Percentiles rank a stretch among this genome's conserved stretches.
Evolutionary conservation across 179 eudicot genomes (phyloP).

Genomic region (Nepenthes alata): DNA sequence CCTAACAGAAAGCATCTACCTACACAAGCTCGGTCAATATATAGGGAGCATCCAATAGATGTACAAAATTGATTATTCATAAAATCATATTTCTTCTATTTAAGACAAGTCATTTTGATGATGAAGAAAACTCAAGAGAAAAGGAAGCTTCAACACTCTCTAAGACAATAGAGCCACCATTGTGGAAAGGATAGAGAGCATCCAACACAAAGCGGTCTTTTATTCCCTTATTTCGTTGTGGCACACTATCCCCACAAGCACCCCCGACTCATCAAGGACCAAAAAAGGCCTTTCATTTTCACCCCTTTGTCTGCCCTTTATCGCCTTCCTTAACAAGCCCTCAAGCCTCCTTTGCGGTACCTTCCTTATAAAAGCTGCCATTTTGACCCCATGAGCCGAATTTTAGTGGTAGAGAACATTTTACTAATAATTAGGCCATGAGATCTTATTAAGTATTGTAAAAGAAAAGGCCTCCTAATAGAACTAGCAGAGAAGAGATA

Average conservation of each 20-base stretch:
- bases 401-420: constrained; percentile 14
- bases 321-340: constrained; percentile 7
- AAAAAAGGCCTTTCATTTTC: constrained; percentile 4
- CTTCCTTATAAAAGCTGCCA: constrained; percentile 11
- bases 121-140: constrained; percentile 9
- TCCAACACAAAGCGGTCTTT: constrained; percentile 18
- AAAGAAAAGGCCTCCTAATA: constrained; percentile 9
- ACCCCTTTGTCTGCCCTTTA: constrained; percentile 5
- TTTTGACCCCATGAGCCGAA: constrained; percentile 11
- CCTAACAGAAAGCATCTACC: constrained; percentile 14
- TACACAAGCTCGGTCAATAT: constrained; percentile 15
- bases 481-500: constrained; percentile 9
- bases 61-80: constrained; percentile 12
- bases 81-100: constrained; percentile 13
- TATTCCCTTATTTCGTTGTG: constrained; percentile 15
- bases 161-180: constrained; percentile 8
- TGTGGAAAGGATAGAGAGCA: constrained; percentile 11
- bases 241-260: constrained; percentile 9
- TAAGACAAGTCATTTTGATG: constrained; percentile 13
- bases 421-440: constrained; percentile 13
- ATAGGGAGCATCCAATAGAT: constrained; percentile 11
- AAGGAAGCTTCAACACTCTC: neutral
- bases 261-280: constrained; percentile 6
- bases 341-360: constrained; percentile 6
- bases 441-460: constrained; percentile 9